Conservation (phyloP, 2,329 filamentous ascomycete genomes). For the Celoporthe dispersa region DNA sequence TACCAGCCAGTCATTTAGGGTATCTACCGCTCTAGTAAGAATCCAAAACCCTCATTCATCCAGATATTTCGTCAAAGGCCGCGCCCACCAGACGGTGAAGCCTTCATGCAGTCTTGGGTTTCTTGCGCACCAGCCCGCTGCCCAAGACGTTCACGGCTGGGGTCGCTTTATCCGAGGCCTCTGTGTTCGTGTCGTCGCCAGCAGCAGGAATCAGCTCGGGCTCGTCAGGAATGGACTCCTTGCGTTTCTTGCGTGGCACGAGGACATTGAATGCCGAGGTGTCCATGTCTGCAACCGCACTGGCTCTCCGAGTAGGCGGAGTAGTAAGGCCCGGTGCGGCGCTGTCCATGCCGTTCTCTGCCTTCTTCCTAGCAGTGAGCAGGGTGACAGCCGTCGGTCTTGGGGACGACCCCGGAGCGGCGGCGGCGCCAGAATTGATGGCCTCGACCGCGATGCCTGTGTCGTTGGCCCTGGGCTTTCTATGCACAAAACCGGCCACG, state of each 20-base stretch:
- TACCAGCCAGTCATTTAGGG: slow-evolving; percentile 17
- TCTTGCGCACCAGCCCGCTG: slow-evolving; percentile 53
- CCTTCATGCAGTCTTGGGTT: slow-evolving; percentile 24
- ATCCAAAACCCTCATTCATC: slow-evolving; percentile 3
- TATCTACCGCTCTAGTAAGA: slow-evolving; percentile 19
- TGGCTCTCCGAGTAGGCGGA: background rate
- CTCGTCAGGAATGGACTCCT: slow-evolving; percentile 28
- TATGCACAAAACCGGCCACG: slow-evolving; percentile 52
- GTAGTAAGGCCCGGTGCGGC: slow-evolving; percentile 13
- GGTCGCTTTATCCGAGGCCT: slow-evolving; percentile 19
- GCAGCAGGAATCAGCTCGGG: slow-evolving; percentile 1
- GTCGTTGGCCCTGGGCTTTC: slow-evolving; percentile 44
- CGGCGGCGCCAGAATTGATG: no score
- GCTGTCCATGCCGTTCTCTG: slow-evolving; percentile 1
- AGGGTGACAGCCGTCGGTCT: slow-evolving; percentile 12
- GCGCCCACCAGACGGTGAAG: background rate
- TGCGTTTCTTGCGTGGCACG: slow-evolving; percentile 28
- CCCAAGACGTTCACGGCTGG: slow-evolving; percentile 41
- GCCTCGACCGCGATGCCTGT: slow-evolving; percentile 37
- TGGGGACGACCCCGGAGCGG: background rate
- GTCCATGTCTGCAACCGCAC: background rate
- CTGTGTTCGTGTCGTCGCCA: slow-evolving; percentile 20
- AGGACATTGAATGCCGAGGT: slow-evolving; percentile 12
- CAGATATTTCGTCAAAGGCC: background rate
- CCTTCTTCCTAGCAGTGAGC: slow-evolving; percentile 24